Base-by-base conservation (phyloP, 176 grass and related monocot genomes). In the Ananas comosus region DNA sequence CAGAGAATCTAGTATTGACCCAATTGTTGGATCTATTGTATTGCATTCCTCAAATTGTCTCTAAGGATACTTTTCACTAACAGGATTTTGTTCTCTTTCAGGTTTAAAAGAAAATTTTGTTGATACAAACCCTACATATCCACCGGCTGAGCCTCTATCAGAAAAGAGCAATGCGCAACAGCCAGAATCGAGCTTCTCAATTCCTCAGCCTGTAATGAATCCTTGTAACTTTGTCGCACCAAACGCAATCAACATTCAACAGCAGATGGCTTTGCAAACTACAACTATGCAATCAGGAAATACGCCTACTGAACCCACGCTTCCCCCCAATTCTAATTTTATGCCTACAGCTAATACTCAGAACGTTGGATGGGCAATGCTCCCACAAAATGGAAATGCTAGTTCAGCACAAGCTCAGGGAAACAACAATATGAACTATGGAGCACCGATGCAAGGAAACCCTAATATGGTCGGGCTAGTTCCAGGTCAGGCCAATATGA, bases 401-500 rank as follows among this genome's bases (percentile, higher is more conserved):
- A 16, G 25, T 56, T 57, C 82, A 54, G 84, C 64, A 59, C 75
- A 82, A 77, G 19, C 52, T 80, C 85, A 85, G 72, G 85, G 25
- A 59, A 78, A 65, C 65, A 67, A 52, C 59, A 75, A 70, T 19
- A 75, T 79, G 76, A 73, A 52, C 33, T 42, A 42, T 7, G 33
- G 66, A 78, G 28, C 67, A 51, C 23, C 87, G 49, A 23, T 80
- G 59, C 92, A 96, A 74, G 69, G 71, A 72, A 83, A 85, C 80
- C 49, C 78, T 69, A 96, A 79, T 50, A 86, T 83, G 75, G 67
- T 54, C 63, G 80, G 80, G 85, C 85, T 82, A 76, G 54, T 76
- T 75, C 72, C 79, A 50, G 82, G 79, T 70, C 81, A 84, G 80
- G 64, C 71, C 70, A 91, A 87, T 74, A 81, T 79, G 79, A 87